phyloP scores from a whole-genome alignment of 2,329 filamentous ascomycete genomes.

The Rhynchosporium agropyri region DNA sequence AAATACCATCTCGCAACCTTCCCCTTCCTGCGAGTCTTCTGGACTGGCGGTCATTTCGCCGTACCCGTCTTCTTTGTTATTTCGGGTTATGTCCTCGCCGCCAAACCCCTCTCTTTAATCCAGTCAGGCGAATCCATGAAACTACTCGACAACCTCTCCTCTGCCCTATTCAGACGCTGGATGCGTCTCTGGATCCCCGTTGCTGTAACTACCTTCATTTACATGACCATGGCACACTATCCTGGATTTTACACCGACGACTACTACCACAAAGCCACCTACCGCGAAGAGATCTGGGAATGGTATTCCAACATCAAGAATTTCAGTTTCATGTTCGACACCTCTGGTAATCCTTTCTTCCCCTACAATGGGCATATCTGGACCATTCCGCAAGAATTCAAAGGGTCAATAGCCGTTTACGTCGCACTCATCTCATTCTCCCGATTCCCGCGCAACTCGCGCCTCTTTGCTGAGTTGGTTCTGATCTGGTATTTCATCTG shows the following conservation, averaged over 20 bases:
- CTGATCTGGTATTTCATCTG: slow-evolving; percentile 69
- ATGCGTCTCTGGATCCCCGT: slow-evolving; percentile 51
- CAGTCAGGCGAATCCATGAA: slow-evolving; percentile 44
- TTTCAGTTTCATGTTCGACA: slow-evolving; percentile 67
- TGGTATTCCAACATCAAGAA: slow-evolving; percentile 61
- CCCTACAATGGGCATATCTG: slow-evolving; percentile 61
- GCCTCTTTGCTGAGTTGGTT: slow-evolving; percentile 55
- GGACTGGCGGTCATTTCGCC: slow-evolving; percentile 63
- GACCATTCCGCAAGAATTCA: slow-evolving; percentile 62
- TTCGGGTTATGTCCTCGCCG: slow-evolving; percentile 51
- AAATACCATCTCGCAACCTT: slow-evolving; percentile 48
- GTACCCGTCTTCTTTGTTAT: slow-evolving; percentile 56
- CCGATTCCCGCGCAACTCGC: slow-evolving; percentile 54
- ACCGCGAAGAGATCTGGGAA: slow-evolving; percentile 35
- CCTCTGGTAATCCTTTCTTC: slow-evolving; percentile 57
- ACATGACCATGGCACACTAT: slow-evolving; percentile 37
- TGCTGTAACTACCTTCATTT: slow-evolving; percentile 47
- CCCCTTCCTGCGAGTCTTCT: slow-evolving; percentile 61
- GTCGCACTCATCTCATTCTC: slow-evolving; percentile 57
- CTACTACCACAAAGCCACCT: slow-evolving; percentile 30
- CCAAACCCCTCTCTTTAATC: slow-evolving; percentile 48
- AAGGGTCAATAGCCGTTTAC: slow-evolving; percentile 66
- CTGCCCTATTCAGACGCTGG: slow-evolving; percentile 51
- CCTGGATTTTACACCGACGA: slow-evolving; percentile 37
- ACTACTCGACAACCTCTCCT: slow-evolving; percentile 47